phyloP scores from a whole-genome alignment of 768 basidiomycete genomes.

The Boletus reticuloceps region DNA sequence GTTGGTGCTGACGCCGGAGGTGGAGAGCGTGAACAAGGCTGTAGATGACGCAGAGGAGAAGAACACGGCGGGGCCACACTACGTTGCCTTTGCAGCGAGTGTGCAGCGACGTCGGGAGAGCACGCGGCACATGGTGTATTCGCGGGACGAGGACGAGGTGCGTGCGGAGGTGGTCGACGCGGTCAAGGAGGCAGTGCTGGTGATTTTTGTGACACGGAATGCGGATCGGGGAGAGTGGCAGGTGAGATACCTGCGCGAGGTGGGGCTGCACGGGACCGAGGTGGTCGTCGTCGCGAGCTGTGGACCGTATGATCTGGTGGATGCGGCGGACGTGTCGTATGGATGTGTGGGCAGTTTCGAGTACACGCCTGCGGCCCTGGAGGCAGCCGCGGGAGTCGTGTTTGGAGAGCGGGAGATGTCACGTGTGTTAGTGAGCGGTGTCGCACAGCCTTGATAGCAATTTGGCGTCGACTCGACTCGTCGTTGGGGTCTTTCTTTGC shows the following conservation, averaged over 20 bases:
- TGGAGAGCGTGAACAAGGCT: slow-evolving; percentile 58
- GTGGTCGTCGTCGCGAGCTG: slow-evolving; percentile 59
- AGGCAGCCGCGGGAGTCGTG: slow-evolving; percentile 41
- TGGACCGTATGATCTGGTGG: slow-evolving; percentile 60
- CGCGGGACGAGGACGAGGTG: neutral
- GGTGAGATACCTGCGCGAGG: slow-evolving; percentile 37
- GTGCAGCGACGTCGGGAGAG: slow-evolving; percentile 32
- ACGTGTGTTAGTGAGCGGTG: slow-evolving; percentile 19
- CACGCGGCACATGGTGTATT: slow-evolving; percentile 50
- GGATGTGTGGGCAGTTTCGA: slow-evolving; percentile 57
- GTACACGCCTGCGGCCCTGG: slow-evolving; percentile 52
- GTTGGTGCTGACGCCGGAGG: slow-evolving; percentile 53
- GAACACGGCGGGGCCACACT: slow-evolving; percentile 60
- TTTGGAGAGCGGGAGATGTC: slow-evolving; percentile 35
- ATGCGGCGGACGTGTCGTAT: slow-evolving; percentile 22
- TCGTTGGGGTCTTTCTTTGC: too few relatives aligned
- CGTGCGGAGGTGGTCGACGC: neutral
- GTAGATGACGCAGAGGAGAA: slow-evolving; percentile 56
- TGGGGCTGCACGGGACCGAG: slow-evolving; percentile 14
- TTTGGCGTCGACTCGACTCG: too few relatives aligned
- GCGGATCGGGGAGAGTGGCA: slow-evolving; percentile 56
- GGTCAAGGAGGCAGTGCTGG: slow-evolving; percentile 2
- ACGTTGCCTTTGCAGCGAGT: slow-evolving; percentile 44
- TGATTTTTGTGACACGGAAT: slow-evolving; percentile 58
- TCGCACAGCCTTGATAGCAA: slow-evolving; percentile 17